Evolutionary conservation across 441 rosid species (phyloP).

Genomic region (Adansonia rubrostipa): DNA sequence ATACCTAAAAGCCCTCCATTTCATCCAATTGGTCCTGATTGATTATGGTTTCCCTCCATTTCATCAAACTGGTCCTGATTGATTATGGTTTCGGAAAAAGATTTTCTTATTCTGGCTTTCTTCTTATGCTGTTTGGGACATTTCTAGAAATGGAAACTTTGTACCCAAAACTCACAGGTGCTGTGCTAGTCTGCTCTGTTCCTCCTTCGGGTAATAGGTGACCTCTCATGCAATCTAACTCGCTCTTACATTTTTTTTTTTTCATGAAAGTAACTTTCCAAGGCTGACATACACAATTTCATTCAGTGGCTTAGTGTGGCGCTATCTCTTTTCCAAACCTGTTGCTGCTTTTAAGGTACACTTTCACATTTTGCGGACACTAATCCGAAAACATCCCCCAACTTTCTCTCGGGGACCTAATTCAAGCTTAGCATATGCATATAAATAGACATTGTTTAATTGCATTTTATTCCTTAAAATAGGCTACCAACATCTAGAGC

Average conservation of each 20-base stretch:
- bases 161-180: slow-evolving; percentile 71
- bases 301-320: slow-evolving; percentile 79
- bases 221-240: slow-evolving; percentile 27
- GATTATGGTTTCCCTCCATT: background rate
- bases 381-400: background rate
- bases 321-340: slow-evolving; percentile 88
- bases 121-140: slow-evolving; percentile 25
- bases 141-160: slow-evolving; percentile 41
- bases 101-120: background rate
- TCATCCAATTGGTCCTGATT: background rate
- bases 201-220: slow-evolving; percentile 96
- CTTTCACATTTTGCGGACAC: slow-evolving; percentile 20
- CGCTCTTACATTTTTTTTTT: slow-evolving; percentile 16
- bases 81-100: background rate
- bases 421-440: background rate
- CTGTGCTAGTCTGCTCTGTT: slow-evolving; percentile 80
- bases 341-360: slow-evolving; percentile 85
- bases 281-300: slow-evolving; percentile 31
- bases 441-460: background rate
- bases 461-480: background rate
- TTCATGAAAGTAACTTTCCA: slow-evolving; percentile 16
- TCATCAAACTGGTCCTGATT: background rate
- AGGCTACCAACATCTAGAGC: background rate
- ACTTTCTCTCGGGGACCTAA: background rate
- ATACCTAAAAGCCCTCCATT: background rate